These are phyloP conservation scores for Mrakia gelida DNA, from an alignment of 768 basidiomycete genomes.

Conservation along the genomic window DNA sequence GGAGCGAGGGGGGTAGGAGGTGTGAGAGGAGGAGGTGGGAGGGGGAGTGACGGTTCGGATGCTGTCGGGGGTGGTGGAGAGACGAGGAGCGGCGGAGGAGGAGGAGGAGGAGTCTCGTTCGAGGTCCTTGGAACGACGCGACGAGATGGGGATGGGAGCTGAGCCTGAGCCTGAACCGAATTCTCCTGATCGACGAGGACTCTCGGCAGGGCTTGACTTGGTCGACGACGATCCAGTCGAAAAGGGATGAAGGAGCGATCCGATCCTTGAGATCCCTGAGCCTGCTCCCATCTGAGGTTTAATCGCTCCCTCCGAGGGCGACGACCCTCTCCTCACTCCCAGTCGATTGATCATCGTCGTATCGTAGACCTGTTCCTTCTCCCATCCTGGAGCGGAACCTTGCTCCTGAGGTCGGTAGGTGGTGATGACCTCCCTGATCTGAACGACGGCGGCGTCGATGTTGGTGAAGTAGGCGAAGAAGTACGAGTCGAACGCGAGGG, in stretches of 20 bases:
- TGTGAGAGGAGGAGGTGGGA: background rate
- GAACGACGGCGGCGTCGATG: conserved; percentile 66
- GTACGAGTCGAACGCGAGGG: conserved; percentile 55
- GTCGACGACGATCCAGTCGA: background rate
- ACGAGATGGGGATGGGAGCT: conserved; percentile 14
- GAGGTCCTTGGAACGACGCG: background rate
- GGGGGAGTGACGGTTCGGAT: conserved; percentile 7
- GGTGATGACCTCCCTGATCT: conserved; percentile 74
- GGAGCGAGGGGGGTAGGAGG: background rate
- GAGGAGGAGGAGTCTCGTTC: background rate
- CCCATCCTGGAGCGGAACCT: conserved; percentile 27
- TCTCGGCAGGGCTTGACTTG: background rate
- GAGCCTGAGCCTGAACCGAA: no score
- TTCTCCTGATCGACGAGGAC: conserved; percentile 3
- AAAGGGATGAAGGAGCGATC: conserved; percentile 37
- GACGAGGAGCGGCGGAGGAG: background rate
- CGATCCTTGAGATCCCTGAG: conserved; percentile 14
- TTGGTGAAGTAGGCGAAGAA: conserved; percentile 95
- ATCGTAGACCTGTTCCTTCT: conserved; percentile 28
- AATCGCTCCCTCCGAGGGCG: background rate
- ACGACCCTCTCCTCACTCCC: background rate
- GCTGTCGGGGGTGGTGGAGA: conserved; percentile 8
- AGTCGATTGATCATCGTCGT: conserved; percentile 31
- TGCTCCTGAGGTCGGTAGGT: conserved; percentile 38
- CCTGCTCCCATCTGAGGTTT: background rate